phyloP scores from a whole-genome alignment of 305 asterid genomes.

The Rubia occidens region DNA sequence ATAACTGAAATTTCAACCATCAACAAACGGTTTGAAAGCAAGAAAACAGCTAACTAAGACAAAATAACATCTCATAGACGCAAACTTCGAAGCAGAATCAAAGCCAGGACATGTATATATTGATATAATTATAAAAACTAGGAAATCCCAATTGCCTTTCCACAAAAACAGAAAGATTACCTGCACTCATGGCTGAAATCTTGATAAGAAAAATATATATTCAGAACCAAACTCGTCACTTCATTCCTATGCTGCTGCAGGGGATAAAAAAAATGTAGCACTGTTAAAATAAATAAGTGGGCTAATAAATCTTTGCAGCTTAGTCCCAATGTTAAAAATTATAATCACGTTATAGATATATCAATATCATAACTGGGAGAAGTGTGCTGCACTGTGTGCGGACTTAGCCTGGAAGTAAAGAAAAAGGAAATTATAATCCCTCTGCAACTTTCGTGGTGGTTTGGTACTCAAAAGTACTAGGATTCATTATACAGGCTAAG shows the following conservation, averaged over 20 bases:
- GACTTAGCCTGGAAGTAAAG: not conserved
- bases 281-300: not conserved
- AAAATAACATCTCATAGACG: not conserved
- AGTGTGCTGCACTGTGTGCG: not conserved
- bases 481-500: not conserved
- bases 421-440: not conserved
- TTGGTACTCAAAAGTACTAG: too few relatives aligned
- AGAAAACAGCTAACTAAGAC: not conserved
- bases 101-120: not conserved
- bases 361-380: not conserved
- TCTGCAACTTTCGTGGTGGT: not conserved
- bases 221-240: not conserved
- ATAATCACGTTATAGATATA: too few relatives aligned
- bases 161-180: constrained; percentile 7
- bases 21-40: not conserved
- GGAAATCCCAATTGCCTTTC: not conserved
- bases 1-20: not conserved
- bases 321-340: not conserved
- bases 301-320: not conserved
- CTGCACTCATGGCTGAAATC: constrained; percentile 15
- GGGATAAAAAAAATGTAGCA: not conserved
- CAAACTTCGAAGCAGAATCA: not conserved
- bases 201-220: not conserved
- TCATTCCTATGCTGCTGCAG: not conserved
- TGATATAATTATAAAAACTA: not conserved